These are phyloP conservation scores for Fusarium sp. DNA, from an alignment of 2,329 filamentous ascomycete species.

Conservation along the genomic window DNA sequence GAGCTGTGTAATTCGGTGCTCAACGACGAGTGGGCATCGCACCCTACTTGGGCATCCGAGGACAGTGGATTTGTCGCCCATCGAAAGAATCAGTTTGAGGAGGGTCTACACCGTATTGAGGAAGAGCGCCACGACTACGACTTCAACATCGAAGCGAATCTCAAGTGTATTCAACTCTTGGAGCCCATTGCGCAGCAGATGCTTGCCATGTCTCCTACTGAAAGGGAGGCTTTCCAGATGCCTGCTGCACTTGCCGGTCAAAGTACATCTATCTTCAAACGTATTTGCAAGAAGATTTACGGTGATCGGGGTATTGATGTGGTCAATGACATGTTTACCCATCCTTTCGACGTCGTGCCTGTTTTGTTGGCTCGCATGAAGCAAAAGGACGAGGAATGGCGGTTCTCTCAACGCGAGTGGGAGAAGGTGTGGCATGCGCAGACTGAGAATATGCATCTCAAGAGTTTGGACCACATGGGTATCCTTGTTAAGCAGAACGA, in stretches of 20 bases:
- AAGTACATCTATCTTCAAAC: slow-evolving; percentile 96
- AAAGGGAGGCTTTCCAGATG: slow-evolving; percentile 82
- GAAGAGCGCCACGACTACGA: slow-evolving; percentile 99
- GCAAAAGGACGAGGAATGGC: slow-evolving; percentile 98
- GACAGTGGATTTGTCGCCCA: slow-evolving; percentile 98
- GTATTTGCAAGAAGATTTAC: slow-evolving; percentile 98
- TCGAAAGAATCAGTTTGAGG: slow-evolving; percentile 95
- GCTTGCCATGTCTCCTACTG: slow-evolving; percentile 80
- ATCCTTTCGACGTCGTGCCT: slow-evolving; percentile 89
- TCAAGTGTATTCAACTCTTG: slow-evolving; percentile 94
- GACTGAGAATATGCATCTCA: slow-evolving; percentile 94
- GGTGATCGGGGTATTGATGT: slow-evolving; percentile 89
- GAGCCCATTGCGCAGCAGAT: slow-evolving; percentile 95
- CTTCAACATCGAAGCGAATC: slow-evolving; percentile 96
- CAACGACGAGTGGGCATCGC: slow-evolving; percentile 98
- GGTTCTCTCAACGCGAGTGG: slow-evolving; percentile 96
- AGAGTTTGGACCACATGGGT: slow-evolving; percentile 96
- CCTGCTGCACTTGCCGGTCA: slow-evolving; percentile 89
- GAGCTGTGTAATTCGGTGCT: slow-evolving; percentile 94
- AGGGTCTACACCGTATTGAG: slow-evolving; percentile 94
- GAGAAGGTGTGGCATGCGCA: slow-evolving; percentile 99
- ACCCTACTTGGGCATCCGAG: slow-evolving; percentile 98
- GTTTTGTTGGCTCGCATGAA: slow-evolving; percentile 91
- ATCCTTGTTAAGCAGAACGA: slow-evolving; percentile 90
- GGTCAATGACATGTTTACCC: slow-evolving; percentile 86